Evolutionary conservation across 2,329 filamentous ascomycete species (phyloP).

Genomic region (Sordariomycetes sp.): DNA sequence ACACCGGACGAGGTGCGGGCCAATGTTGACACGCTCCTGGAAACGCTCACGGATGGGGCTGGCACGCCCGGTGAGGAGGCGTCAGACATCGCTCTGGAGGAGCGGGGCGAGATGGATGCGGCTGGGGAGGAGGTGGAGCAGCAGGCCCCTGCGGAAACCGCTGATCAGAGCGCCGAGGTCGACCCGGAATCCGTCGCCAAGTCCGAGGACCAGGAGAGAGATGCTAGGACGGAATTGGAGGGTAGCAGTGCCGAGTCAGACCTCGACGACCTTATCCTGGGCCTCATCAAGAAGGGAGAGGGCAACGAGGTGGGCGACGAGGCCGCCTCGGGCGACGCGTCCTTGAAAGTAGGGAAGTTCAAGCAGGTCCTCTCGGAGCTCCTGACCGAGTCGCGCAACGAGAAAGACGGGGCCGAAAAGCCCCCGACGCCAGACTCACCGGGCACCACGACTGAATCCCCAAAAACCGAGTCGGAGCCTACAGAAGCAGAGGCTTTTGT

Average conservation of each 20-base stretch:
- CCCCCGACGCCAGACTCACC: background rate
- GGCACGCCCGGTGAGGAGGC: background rate
- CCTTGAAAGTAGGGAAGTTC: slow-evolving; percentile 33
- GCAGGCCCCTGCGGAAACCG: slow-evolving; percentile 4
- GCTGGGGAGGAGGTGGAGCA: slow-evolving; percentile 1
- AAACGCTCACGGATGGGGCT: slow-evolving; percentile 23
- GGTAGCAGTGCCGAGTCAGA: background rate
- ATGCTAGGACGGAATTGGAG: background rate
- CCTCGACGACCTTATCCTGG: slow-evolving; percentile 39
- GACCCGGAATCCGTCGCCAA: background rate
- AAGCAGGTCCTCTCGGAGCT: slow-evolving; percentile 40
- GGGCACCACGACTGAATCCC: background rate
- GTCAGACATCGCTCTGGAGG: background rate
- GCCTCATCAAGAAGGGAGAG: slow-evolving; percentile 32
- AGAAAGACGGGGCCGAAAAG: background rate
- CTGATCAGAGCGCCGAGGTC: slow-evolving; percentile 2
- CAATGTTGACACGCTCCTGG: slow-evolving; percentile 39
- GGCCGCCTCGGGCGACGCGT: slow-evolving; percentile 11
- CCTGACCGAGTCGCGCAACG: slow-evolving; percentile 23
- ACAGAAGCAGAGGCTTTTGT: slow-evolving; percentile 4
- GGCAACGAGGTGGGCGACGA: slow-evolving; percentile 13
- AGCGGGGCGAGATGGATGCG: background rate
- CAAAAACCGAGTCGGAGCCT: background rate
- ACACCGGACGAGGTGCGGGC: slow-evolving; percentile 32
- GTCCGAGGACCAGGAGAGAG: background rate